Conservation (phyloP, 345 rosid genomes). For the Clausena lansium region DNA sequence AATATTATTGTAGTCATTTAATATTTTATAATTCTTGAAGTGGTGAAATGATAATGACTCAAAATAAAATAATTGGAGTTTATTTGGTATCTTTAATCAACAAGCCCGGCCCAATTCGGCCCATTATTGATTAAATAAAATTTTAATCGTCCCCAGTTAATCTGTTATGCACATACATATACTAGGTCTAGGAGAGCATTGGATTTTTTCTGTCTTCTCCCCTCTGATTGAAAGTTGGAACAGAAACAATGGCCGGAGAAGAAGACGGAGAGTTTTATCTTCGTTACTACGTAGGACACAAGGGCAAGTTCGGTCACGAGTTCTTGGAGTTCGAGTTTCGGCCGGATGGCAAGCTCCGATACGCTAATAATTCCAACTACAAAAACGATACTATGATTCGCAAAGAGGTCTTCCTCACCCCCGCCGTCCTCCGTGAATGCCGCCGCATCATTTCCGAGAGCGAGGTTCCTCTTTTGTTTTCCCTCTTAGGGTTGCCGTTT, state of each 20-base stretch:
- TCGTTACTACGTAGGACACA: slow-evolving; percentile 95
- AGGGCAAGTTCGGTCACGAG: slow-evolving; percentile 98
- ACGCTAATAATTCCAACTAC: slow-evolving; percentile 98
- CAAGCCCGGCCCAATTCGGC: neutral
- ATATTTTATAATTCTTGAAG: too few species aligned
- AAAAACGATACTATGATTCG: slow-evolving; percentile 99
- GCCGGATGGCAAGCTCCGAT: slow-evolving; percentile 94
- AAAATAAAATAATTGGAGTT: neutral
- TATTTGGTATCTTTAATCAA: too few species aligned
- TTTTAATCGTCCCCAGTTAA: neutral
- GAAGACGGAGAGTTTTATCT: slow-evolving; percentile 86
- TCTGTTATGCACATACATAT: neutral
- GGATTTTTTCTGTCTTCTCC: neutral
- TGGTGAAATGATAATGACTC: too few species aligned
- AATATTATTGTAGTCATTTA: too few species aligned
- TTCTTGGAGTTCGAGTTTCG: slow-evolving; percentile 98
- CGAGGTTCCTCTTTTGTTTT: slow-evolving; percentile 47
- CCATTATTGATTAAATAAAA: neutral
- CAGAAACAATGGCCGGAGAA: slow-evolving; percentile 45
- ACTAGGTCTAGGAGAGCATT: neutral
- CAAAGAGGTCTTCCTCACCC: slow-evolving; percentile 93
- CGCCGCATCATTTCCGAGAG: slow-evolving; percentile 97
- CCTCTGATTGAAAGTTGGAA: neutral
- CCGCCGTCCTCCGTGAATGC: slow-evolving; percentile 89
- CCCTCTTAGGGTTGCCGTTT: neutral